Evolutionary conservation across 257 asterid species (phyloP), one percentile per base, ranked within the genome.

Genomic region (Phtheirospermum japonicum): DNA sequence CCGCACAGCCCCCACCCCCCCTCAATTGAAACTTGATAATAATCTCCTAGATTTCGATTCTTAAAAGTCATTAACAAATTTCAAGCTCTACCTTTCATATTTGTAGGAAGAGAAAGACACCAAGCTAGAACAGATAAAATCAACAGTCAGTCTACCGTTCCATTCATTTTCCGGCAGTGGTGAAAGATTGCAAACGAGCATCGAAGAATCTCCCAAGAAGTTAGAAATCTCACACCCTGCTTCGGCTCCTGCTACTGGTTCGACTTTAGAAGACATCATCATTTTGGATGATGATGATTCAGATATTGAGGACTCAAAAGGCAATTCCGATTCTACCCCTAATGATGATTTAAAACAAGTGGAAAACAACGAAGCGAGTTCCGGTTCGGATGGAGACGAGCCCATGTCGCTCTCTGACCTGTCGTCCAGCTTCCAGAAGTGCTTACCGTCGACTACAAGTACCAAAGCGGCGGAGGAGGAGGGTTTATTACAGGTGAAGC

Each of bases 81-180:
- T 48, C 4, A 10, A 1, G 57, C 9, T 57, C 59, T 50, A 59
- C 40, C 48, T 40, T 18, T 18, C 61, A 4, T 50, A 63, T 33
- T 60, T 48, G 28, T 54, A 83, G 85, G 85, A 73, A 40, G 76
- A 67, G 26, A 80, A 80, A 78, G 86, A 72, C 18, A 71, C 73
- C 62, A 87, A 92, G 73, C 80, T 92, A 59, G 91, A 83, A 78
- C 89, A 85, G 71, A 92, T 92, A 65, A 84, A 81, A 65, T 77
- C 98, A 55, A 73, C 83, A 1, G 93, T 89, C 57, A 83, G 70
- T 70, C 93, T 86, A 51, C 93, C 93, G 2, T 88, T 92, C 80
- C 87, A 77, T 63, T 26, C 87, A 42, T 92, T 92, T 75, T 58
- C 70, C 13, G 80, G 82, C 56, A 67, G 36, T 52, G 67, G 63